phyloP scores from a whole-genome alignment of 305 asterid species.

The Withania somnifera region DNA sequence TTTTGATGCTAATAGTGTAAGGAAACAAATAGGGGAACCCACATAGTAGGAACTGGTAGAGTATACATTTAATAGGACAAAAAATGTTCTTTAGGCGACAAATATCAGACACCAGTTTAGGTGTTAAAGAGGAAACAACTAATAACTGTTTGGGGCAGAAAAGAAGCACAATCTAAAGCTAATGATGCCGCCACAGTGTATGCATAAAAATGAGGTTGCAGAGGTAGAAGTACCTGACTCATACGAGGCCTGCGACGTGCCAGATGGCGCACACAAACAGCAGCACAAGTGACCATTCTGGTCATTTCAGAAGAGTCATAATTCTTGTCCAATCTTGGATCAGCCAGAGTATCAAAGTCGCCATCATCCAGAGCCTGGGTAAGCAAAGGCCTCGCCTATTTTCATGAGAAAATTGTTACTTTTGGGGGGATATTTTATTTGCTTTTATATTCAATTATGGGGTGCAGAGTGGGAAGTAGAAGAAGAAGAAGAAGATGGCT shows the following conservation, averaged over 20 bases:
- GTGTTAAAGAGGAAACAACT: neutral
- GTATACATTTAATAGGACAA: neutral
- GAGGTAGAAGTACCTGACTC: conserved; percentile 40
- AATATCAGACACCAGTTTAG: neutral
- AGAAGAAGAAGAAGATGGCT: neutral
- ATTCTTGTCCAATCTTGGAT: conserved; percentile 51
- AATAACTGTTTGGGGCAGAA: neutral
- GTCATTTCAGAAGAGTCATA: conserved; percentile 51
- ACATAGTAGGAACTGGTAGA: neutral
- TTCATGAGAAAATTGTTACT: neutral
- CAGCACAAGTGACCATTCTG: conserved; percentile 76
- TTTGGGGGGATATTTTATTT: neutral
- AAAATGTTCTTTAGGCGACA: neutral
- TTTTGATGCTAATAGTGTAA: neutral
- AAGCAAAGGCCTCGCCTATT: conserved; percentile 84
- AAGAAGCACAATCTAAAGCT: neutral
- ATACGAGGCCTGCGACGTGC: conserved; percentile 78
- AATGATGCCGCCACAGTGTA: neutral
- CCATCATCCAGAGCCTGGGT: conserved; percentile 50
- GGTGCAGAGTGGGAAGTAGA: neutral
- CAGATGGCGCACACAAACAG: conserved; percentile 72
- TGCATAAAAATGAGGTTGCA: neutral
- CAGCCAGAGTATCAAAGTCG: conserved; percentile 52
- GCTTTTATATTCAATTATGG: neutral
- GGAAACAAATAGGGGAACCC: neutral